phyloP scores from a whole-genome alignment of 2,329 filamentous ascomycete genomes.

The Spiromastix sp. region DNA sequence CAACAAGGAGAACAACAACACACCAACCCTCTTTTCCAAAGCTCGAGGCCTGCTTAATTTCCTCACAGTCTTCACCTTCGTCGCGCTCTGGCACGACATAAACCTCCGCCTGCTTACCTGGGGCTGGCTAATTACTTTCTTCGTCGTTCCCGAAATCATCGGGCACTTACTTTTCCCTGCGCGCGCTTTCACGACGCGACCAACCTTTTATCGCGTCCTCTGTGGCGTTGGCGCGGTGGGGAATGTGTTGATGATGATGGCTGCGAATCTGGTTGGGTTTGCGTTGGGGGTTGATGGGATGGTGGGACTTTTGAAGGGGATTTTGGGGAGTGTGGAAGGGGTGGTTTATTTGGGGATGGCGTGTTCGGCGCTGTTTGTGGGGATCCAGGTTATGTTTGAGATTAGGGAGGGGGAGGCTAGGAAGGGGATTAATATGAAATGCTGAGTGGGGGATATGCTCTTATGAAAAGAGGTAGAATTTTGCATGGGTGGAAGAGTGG shows the following conservation, averaged over 20 bases:
- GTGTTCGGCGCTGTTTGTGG: slow-evolving; percentile 68
- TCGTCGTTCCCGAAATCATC: slow-evolving; percentile 80
- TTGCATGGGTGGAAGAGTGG: too few relatives aligned
- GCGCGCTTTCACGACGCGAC: slow-evolving; percentile 57
- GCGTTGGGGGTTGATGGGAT: slow-evolving; percentile 84
- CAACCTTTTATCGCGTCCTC: slow-evolving; percentile 66
- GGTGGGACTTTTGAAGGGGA: slow-evolving; percentile 61
- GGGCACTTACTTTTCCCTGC: slow-evolving; percentile 63
- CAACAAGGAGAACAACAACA: slow-evolving; percentile 8
- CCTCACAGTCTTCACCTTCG: slow-evolving; percentile 84
- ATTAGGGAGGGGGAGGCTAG: slow-evolving; percentile 74
- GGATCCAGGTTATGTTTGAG: slow-evolving; percentile 93
- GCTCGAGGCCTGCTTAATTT: slow-evolving; percentile 61
- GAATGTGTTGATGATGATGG: slow-evolving; percentile 92
- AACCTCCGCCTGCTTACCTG: slow-evolving; percentile 81
- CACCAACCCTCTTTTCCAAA: slow-evolving; percentile 30
- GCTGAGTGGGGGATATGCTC: slow-evolving; percentile 42
- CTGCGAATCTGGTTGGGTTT: slow-evolving; percentile 89
- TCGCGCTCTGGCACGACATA: slow-evolving; percentile 97
- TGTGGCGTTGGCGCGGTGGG: slow-evolving; percentile 70
- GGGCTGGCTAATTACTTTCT: slow-evolving; percentile 93
- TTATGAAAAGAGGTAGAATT: too few relatives aligned
- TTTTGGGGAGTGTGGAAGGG: slow-evolving; percentile 68
- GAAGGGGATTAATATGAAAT: slow-evolving; percentile 73
- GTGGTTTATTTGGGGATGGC: slow-evolving; percentile 61